Conservation (phyloP, 805 yeast genomes). For the Yamadazyma kitorensis region DNA sequence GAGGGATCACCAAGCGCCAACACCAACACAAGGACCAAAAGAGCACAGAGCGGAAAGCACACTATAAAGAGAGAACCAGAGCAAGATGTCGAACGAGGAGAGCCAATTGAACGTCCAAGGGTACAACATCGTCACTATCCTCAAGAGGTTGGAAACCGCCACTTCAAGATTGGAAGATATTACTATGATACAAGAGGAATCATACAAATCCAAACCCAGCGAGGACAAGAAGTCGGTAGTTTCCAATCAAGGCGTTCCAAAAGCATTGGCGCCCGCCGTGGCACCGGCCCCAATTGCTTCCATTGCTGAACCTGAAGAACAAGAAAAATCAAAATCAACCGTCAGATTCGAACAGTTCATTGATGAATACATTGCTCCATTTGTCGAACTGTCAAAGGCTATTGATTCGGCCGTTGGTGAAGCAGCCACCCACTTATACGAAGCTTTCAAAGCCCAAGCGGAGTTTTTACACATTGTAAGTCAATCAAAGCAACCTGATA, state of each 20-base stretch:
- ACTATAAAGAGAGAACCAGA: too few species aligned
- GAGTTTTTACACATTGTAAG: slow-evolving; percentile 57
- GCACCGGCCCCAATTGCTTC: not conserved
- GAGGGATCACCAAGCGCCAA: too few species aligned
- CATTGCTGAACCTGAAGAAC: slow-evolving; percentile 3
- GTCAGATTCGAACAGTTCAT: slow-evolving; percentile 55
- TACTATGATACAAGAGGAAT: slow-evolving; percentile 71
- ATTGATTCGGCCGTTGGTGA: slow-evolving; percentile 59
- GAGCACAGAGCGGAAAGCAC: too few species aligned
- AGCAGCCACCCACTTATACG: slow-evolving; percentile 46
- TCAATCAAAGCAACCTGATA: slow-evolving; percentile 63
- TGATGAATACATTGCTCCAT: slow-evolving; percentile 53
- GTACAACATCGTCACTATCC: slow-evolving; percentile 78
- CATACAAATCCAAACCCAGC: slow-evolving; percentile 14
- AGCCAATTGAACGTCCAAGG: slow-evolving; percentile 64
- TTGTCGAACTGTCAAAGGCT: slow-evolving; percentile 49
- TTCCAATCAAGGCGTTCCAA: not conserved
- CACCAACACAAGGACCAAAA: too few species aligned
- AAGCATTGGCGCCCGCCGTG: not conserved
- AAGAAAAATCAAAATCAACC: slow-evolving; percentile 41
- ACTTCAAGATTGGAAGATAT: slow-evolving; percentile 90
- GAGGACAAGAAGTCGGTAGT: slow-evolving; percentile 10
- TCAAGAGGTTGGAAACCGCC: slow-evolving; percentile 79
- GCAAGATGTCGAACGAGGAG: slow-evolving; percentile 36
- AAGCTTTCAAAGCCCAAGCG: slow-evolving; percentile 60